These are phyloP conservation scores for Solanum pimpinellifolium DNA, from an alignment of 257 asterid species.

Conservation along the genomic window DNA sequence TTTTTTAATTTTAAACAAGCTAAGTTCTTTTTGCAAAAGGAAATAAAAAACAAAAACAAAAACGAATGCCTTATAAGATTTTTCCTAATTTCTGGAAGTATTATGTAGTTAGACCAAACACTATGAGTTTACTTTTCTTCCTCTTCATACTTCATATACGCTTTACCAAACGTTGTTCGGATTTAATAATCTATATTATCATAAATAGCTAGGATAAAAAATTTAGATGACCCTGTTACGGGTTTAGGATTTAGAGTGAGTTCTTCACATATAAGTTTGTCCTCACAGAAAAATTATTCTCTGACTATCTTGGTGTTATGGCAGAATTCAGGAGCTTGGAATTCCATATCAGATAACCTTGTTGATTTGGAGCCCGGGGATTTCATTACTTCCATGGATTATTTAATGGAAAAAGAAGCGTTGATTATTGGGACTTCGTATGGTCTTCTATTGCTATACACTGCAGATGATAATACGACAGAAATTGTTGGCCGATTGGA, in stretches of 20 bases:
- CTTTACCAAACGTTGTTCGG: neutral
- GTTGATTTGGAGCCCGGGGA: conserved; percentile 75
- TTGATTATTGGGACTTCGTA: conserved; percentile 67
- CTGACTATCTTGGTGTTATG: conserved; percentile 5
- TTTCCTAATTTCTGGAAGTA: neutral
- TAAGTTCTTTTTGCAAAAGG: neutral
- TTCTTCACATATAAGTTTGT: neutral
- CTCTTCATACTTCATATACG: neutral
- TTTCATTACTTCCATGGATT: conserved; percentile 66
- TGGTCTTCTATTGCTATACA: conserved; percentile 66
- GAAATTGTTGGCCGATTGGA: conserved; percentile 89
- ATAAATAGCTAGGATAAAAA: neutral
- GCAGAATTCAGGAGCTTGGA: conserved; percentile 45
- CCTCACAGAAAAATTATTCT: neutral
- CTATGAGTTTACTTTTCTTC: neutral
- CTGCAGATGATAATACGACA: conserved; percentile 43
- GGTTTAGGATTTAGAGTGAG: neutral
- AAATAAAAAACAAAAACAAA: neutral
- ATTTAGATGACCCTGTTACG: neutral
- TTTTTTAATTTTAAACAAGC: neutral
- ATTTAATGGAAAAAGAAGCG: conserved; percentile 92
- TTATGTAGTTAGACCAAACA: neutral
- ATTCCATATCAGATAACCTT: conserved; percentile 23
- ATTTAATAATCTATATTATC: neutral
- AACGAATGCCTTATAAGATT: neutral